Conservation (phyloP, 169 alveolate genomes). For the Eimeria maxima region DNA sequence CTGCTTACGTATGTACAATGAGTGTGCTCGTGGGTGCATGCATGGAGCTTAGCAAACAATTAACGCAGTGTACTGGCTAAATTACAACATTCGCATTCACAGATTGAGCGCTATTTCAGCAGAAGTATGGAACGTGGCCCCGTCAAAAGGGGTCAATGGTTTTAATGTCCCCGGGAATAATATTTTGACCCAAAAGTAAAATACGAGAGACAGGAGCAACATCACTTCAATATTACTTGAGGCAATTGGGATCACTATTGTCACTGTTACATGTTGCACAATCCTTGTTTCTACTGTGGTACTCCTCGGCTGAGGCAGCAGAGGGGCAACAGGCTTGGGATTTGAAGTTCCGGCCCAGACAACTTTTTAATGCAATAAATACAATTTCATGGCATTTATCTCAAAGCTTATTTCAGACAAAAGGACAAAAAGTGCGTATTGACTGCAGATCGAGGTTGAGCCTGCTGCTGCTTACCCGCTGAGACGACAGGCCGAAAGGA, state of each 20-base stretch:
- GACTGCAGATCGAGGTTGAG: not conserved
- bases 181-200: not conserved
- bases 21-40: no score
- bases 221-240: not conserved
- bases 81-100: no score
- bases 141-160: not conserved
- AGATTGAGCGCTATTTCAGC: no score
- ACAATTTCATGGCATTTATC: not conserved
- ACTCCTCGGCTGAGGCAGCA: not conserved
- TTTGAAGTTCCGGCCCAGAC: not conserved
- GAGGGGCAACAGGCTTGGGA: not conserved
- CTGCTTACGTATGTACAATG: no score
- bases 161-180: not conserved
- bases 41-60: no score
- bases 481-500: constrained; percentile 70
- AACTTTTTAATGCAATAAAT: no score
- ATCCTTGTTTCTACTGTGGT: not conserved
- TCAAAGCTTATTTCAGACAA: not conserved
- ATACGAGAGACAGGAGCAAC: not conserved
- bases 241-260: not conserved
- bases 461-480: constrained; percentile 25
- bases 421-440: not conserved
- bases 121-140: no score
- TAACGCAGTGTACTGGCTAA: no score
- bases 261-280: not conserved